Evolutionary conservation across 768 basidiomycete genomes (phyloP).

Genomic region (Boletus subparvulus): DNA sequence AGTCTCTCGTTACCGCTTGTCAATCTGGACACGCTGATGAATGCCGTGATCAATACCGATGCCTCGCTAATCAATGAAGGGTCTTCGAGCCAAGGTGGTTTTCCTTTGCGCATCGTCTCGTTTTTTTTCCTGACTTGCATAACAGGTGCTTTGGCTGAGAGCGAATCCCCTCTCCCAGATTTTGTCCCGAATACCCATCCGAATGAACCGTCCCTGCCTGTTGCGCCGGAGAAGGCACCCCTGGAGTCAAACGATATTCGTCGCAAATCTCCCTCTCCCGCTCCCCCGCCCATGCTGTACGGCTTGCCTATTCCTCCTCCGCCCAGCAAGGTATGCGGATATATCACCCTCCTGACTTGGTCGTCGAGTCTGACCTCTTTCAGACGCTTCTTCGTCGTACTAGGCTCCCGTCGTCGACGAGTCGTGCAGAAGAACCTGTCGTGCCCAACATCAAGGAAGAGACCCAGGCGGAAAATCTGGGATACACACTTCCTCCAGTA

Average conservation of each 20-base stretch:
- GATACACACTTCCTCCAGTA: slow-evolving; percentile 28
- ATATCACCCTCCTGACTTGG: background rate
- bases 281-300: slow-evolving; percentile 21
- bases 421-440: slow-evolving; percentile 5
- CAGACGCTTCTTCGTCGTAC: slow-evolving; percentile 27
- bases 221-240: slow-evolving; percentile 7
- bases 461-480: slow-evolving; percentile 4
- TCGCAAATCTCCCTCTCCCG: slow-evolving; percentile 11
- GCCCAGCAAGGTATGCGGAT: slow-evolving; percentile 20
- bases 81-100: slow-evolving; percentile 21
- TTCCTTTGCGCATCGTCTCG: background rate
- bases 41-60: slow-evolving; percentile 46
- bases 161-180: slow-evolving; percentile 44
- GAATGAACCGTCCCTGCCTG: slow-evolving; percentile 47
- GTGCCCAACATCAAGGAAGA: slow-evolving; percentile 10
- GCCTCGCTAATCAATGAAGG: slow-evolving; percentile 30
- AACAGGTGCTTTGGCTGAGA: slow-evolving; percentile 7
- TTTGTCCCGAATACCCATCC: slow-evolving; percentile 53
- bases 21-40: slow-evolving; percentile 46
- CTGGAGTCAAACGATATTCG: slow-evolving; percentile 13
- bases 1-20: slow-evolving; percentile 47
- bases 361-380: background rate
- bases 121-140: background rate
- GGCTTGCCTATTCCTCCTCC: slow-evolving; percentile 25
- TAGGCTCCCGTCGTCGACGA: slow-evolving; percentile 15